Percentiles rank a stretch among this genome's conserved stretches.
Evolutionary conservation across 768 basidiomycete species (phyloP).

Genomic region (Psilocybe cubensis): DNA sequence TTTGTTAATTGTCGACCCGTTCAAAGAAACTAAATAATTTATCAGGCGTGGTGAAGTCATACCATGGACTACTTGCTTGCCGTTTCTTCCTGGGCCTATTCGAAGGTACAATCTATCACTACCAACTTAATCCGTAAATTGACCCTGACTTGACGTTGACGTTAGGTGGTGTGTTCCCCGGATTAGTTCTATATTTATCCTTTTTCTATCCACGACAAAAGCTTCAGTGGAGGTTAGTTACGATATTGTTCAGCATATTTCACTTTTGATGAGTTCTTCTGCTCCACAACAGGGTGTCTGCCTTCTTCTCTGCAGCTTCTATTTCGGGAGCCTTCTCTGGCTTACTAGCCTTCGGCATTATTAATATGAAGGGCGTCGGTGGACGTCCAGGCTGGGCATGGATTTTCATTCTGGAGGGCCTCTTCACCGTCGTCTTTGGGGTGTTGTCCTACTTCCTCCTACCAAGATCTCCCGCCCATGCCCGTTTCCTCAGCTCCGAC

Average conservation of each 20-base stretch:
- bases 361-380: constrained; percentile 54
- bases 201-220: constrained; percentile 34
- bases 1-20: neutral
- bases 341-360: constrained; percentile 61
- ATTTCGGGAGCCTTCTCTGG: constrained; percentile 65
- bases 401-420: constrained; percentile 60
- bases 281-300: constrained; percentile 33
- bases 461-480: constrained; percentile 34
- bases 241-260: neutral
- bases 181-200: constrained; percentile 42
- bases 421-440: constrained; percentile 54
- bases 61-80: constrained; percentile 48
- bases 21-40: neutral
- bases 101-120: constrained; percentile 39
- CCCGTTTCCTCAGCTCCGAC: constrained; percentile 31
- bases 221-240: constrained; percentile 10
- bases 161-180: constrained; percentile 26
- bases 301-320: constrained; percentile 41
- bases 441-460: constrained; percentile 41
- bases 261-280: neutral
- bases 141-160: neutral
- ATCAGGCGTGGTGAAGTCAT: constrained; percentile 45
- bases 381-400: constrained; percentile 64
- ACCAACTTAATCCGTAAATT: neutral
- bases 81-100: constrained; percentile 56